These are phyloP conservation scores for Trypanosoma rangeli DNA, from an alignment of 208 protist species.

Conservation along the genomic window DNA sequence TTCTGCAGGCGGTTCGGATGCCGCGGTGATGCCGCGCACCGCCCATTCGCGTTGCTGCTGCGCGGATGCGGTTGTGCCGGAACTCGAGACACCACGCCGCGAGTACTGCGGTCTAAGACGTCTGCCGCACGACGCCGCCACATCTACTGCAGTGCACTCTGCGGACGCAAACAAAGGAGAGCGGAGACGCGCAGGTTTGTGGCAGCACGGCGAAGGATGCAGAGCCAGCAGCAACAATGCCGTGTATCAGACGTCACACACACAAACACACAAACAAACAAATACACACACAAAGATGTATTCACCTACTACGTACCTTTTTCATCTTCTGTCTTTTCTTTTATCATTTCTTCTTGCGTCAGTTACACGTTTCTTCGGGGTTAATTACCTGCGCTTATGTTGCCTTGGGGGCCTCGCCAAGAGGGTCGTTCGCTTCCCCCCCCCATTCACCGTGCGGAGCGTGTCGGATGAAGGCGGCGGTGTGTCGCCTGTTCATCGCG, in stretches of 20 bases:
- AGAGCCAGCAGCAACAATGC: background rate
- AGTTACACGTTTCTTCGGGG: conserved; percentile 1
- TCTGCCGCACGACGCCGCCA: background rate
- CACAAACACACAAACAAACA: background rate
- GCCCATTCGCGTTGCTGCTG: background rate
- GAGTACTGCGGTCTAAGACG: background rate
- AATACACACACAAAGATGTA: background rate
- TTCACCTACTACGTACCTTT: background rate
- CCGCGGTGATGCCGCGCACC: background rate
- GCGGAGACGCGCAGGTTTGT: background rate
- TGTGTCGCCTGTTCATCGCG: conserved; percentile 40
- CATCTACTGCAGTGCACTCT: conserved; percentile 1
- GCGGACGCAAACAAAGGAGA: background rate
- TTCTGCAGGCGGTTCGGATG: background rate
- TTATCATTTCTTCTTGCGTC: background rate
- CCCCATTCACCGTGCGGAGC: background rate
- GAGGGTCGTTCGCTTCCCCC: background rate
- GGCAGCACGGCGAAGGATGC: background rate
- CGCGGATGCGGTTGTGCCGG: background rate
- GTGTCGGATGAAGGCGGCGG: conserved; percentile 4
- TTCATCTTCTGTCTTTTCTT: background rate
- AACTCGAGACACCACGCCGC: background rate
- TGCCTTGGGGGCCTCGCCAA: background rate
- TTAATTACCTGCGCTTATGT: background rate
- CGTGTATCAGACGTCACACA: background rate